phyloP scores from a whole-genome alignment of 2,329 filamentous ascomycete genomes.

The Talaromyces islandicus region DNA sequence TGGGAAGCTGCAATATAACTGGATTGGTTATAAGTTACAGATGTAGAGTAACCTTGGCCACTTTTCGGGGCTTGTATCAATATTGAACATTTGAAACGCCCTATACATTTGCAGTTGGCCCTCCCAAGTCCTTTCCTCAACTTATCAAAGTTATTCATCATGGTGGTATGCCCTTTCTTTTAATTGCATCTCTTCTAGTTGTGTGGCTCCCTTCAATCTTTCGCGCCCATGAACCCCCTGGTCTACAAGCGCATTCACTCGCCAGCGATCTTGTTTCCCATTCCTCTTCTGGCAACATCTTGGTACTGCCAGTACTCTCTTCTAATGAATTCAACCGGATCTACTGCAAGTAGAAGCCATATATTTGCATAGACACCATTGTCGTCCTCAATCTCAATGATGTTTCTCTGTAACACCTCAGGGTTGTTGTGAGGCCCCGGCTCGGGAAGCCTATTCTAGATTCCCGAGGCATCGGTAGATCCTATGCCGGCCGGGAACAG shows the following conservation, averaged over 20 bases:
- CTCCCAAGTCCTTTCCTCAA: no score
- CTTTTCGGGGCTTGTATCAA: no score
- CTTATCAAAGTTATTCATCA: no score
- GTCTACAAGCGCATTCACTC: conserved; percentile 25
- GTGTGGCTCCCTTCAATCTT: neutral
- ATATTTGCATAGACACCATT: conserved; percentile 29
- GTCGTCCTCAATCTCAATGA: conserved; percentile 36
- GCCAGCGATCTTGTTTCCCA: conserved; percentile 28
- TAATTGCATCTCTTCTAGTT: neutral
- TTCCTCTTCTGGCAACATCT: conserved; percentile 37
- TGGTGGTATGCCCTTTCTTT: neutral
- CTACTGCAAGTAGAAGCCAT: conserved; percentile 27
- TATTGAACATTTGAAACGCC: no score
- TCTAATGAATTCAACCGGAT: conserved; percentile 32
- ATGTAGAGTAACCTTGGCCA: no score
- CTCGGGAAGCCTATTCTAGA: no score
- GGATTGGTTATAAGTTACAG: no score
- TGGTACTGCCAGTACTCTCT: conserved; percentile 37
- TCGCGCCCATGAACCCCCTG: conserved; percentile 9
- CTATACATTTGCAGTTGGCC: no score
- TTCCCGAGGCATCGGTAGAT: no score
- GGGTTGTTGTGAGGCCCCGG: no score
- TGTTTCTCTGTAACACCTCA: conserved; percentile 40
- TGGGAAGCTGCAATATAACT: no score
- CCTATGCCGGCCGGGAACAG: no score